Evolutionary conservation across 148 eudicot species (phyloP).

Genomic region (Amaranthus palmeri): DNA sequence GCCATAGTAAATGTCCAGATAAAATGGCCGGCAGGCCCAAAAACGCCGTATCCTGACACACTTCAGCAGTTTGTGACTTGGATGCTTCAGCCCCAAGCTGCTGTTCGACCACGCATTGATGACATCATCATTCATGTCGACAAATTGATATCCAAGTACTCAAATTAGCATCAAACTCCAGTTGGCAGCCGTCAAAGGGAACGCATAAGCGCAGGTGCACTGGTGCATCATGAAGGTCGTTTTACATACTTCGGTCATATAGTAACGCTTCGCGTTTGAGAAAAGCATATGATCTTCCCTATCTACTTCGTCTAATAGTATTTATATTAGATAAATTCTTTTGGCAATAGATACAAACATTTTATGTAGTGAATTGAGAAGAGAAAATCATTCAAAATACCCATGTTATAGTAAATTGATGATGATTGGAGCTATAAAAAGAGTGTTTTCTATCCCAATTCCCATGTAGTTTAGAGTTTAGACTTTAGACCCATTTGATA

Average conservation of each 20-base stretch:
- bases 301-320: constrained; percentile 13
- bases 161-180: constrained; percentile 28
- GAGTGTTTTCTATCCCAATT: too few relatives aligned
- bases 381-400: constrained; percentile 12
- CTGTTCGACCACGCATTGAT: constrained; percentile 86
- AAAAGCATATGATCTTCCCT: neutral
- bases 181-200: constrained; percentile 1
- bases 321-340: constrained; percentile 12
- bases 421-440: neutral
- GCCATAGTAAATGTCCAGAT: constrained; percentile 87
- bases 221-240: constrained; percentile 10
- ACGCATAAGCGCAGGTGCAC: constrained; percentile 10
- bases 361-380: constrained; percentile 16
- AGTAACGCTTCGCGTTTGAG: neutral
- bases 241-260: constrained; percentile 6
- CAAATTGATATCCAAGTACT: constrained; percentile 80
- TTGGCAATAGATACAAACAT: constrained; percentile 6
- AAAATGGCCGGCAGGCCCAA: constrained; percentile 87
- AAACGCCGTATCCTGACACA: constrained; percentile 78
- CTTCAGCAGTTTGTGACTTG: constrained; percentile 96
- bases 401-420: constrained; percentile 10
- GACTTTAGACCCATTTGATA: too few relatives aligned
- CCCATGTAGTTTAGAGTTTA: too few relatives aligned
- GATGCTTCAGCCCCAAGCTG: constrained; percentile 97
- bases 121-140: constrained; percentile 91